Base-by-base conservation (phyloP, 495 filamentous ascomycete species). In the Aspergillus panamensis region DNA sequence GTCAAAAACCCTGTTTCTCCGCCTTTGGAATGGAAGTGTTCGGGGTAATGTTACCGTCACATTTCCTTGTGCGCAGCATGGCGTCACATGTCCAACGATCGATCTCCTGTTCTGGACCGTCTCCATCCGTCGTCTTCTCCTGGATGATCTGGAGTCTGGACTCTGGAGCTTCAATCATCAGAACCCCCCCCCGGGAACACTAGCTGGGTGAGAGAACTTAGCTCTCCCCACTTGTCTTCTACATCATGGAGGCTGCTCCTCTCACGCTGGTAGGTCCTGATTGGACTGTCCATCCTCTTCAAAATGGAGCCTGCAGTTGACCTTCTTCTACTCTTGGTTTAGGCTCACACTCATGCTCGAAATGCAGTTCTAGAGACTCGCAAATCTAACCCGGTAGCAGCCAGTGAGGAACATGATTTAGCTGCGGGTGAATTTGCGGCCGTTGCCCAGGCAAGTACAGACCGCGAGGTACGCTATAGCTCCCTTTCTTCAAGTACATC, bases 361-460 rank as follows among this genome's bases (percentile, higher is more conserved):
- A 85, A 81, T 67, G 92, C 92, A 48, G 86, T 89, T n/a, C 84
- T 85, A 39, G 84, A 90, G 58, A 87, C 87, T 53, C 84, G 87
- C 60, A 84, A 85, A 31, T 78, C 87, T 10, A 88, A 92, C 60
- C 87, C 88, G 17, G 87, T 87, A 5, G 83, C 87, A 21, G 92
- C 93, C 14, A 87, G 89, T 57, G 87, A 87, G 62, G 88, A 96
- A 66, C 92, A 97, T 76, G 86, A 92, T 57, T 80, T 90, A 37
- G 94, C 94, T 19, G 94, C 94, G 3, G 88, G 86, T 50, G 89
- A 96, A 64, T 97, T 96, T 72, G 85, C 91, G 47, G 87, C 87
- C 32, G 92, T 91, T 29, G 85, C 88, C 13, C 84, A 84, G 61
- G 79, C 77, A 29, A 94, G 89, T 9, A 79, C 77, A 10, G 92